These are phyloP conservation scores for Sporisorium sorghi DNA, from an alignment of 1,284 basidiomycete genomes.

Conservation along the genomic window DNA sequence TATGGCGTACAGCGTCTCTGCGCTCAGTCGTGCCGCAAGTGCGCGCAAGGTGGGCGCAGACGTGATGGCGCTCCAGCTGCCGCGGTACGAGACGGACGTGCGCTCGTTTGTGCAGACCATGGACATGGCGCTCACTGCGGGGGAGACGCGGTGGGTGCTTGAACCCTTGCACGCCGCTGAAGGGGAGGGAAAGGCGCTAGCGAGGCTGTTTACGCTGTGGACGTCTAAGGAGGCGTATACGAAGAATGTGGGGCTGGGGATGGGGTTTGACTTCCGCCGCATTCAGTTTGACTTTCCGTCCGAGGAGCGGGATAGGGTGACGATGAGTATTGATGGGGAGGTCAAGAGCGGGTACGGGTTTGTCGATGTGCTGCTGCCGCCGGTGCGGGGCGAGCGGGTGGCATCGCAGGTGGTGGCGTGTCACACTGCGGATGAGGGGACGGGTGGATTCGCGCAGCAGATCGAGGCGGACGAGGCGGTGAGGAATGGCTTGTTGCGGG, in stretches of 20 bases:
- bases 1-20: slow-evolving; percentile 45
- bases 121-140: slow-evolving; percentile 56
- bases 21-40: not conserved
- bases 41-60: slow-evolving; percentile 55
- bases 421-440: not conserved
- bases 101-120: slow-evolving; percentile 59
- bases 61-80: slow-evolving; percentile 62
- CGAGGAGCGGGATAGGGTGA: not conserved
- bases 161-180: not conserved
- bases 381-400: slow-evolving; percentile 3
- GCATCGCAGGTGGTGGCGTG: slow-evolving; percentile 16
- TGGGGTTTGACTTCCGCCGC: slow-evolving; percentile 62
- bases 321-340: slow-evolving; percentile 19
- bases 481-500: not conserved
- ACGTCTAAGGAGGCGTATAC: slow-evolving; percentile 68
- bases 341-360: slow-evolving; percentile 26
- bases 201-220: slow-evolving; percentile 59
- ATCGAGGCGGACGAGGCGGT: slow-evolving; percentile 2
- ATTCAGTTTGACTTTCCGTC: slow-evolving; percentile 51
- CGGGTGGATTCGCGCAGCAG: not conserved
- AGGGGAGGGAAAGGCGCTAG: slow-evolving; percentile 23
- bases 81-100: slow-evolving; percentile 51
- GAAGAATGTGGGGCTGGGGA: slow-evolving; percentile 60
- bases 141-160: slow-evolving; percentile 53
- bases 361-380: slow-evolving; percentile 35